Evolutionary conservation across 2,329 filamentous ascomycete genomes (phyloP), one percentile per base, ranked within the genome.

Genomic region (Thelonectria blattea): DNA sequence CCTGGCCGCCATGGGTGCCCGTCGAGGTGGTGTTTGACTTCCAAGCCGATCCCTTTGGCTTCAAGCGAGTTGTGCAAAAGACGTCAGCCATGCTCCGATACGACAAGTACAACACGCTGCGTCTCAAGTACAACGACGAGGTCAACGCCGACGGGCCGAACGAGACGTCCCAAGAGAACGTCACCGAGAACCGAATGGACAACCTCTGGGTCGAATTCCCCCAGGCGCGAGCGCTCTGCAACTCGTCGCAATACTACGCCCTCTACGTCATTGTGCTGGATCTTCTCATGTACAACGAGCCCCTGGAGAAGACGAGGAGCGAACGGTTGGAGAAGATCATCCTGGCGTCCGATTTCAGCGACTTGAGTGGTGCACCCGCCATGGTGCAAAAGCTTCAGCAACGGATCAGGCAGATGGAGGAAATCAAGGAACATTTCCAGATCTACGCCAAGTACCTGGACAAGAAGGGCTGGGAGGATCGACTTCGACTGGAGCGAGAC

Each of bases 11-110:
- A 1, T 99, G 95, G 95, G 92, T 98, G 48, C 95, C 95, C 0
- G 90, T 99, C 80, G 95, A 99, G 77, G 92, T 97, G 69, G 97
- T 99, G 90, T 97, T 97, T 71, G 93, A 98, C 75, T 99, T 97
- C 76, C 83, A 94, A 65, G 85, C 91, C 6, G 93, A 96, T 74
- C 94, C 95, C 0, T 97, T 97, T 71, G 95, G 96, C n/a, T 99
- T 99, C 81, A 94, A 94, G 74, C 88, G 95, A 61, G 93, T 99
- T 30, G 93, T 99, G 11, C 92, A 98, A 74, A 94, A 96, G 75
- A 99, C 95, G 1, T 99, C 94, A 5, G 95, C 94, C 20, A 93
- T 90, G 79, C 82, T 99, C 67, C 88, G 94, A 61, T 98, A 96
- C 75, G 94, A 99, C 81, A 98, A 99, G 77, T 97, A 94, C 87